Conservation (phyloP, 2,329 filamentous ascomycete species). For the Didymella lethalis region DNA sequence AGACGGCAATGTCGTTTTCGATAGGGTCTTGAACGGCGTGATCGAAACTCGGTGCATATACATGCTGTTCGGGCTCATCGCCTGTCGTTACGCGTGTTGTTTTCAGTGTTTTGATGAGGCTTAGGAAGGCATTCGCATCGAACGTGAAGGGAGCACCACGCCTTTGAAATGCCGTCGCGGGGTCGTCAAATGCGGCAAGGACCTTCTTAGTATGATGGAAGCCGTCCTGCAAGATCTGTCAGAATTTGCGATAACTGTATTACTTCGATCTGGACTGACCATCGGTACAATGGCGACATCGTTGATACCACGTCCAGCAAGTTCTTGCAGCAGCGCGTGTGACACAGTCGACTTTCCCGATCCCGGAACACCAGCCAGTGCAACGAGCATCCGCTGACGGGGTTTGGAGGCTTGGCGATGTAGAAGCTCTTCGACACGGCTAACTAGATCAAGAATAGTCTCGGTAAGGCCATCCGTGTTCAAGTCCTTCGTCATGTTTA, state of each 20-base stretch:
- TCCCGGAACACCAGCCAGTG: slow-evolving; percentile 40
- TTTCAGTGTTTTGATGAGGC: slow-evolving; percentile 28
- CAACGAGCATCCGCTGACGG: slow-evolving; percentile 35
- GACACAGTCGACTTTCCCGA: slow-evolving; percentile 41
- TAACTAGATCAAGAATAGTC: slow-evolving; percentile 32
- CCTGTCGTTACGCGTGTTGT: slow-evolving; percentile 26
- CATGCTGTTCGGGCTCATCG: slow-evolving; percentile 24
- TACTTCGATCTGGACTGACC: slow-evolving; percentile 22
- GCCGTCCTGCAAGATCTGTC: slow-evolving; percentile 30
- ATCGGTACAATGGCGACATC: slow-evolving; percentile 38
- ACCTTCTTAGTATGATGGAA: slow-evolving; percentile 36
- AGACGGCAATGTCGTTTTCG: slow-evolving; percentile 28
- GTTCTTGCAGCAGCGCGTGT: slow-evolving; percentile 30
- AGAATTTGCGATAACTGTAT: background rate
- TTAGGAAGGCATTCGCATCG: slow-evolving; percentile 31
- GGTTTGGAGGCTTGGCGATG: slow-evolving; percentile 29
- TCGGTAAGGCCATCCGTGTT: slow-evolving; percentile 17
- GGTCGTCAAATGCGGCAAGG: slow-evolving; percentile 30
- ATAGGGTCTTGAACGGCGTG: slow-evolving; percentile 37
- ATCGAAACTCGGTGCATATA: slow-evolving; percentile 37
- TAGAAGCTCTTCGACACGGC: slow-evolving; percentile 30
- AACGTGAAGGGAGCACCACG: slow-evolving; percentile 42
- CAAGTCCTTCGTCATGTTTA: slow-evolving; percentile 24
- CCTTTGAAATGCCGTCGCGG: slow-evolving; percentile 31
- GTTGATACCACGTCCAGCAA: slow-evolving; percentile 26